Conservation (phyloP, 345 rosid genomes). For the Garcia nutans region DNA sequence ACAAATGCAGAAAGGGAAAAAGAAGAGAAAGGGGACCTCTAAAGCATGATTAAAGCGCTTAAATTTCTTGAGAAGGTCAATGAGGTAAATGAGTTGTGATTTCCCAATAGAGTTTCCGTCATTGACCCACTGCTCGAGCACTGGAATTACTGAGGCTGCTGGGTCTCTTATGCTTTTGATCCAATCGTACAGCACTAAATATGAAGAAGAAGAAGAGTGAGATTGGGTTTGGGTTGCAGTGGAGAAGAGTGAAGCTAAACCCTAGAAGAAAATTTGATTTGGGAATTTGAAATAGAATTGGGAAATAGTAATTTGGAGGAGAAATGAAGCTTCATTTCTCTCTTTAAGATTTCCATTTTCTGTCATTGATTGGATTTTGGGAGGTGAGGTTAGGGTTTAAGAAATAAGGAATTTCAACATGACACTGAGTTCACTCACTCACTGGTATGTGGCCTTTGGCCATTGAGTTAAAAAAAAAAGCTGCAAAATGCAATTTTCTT, state of each 20-base stretch:
- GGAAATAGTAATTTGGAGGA: not conserved
- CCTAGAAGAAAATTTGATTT: not conserved
- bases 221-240: not conserved
- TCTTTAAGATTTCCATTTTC: not conserved
- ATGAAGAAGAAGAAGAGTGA: not conserved
- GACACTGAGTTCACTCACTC: no score
- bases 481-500: no score
- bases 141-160: conserved; percentile 16
- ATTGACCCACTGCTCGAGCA: conserved; percentile 31
- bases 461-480: no score
- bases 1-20: not conserved
- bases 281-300: not conserved
- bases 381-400: no score
- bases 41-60: conserved; percentile 29
- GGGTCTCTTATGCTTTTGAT: conserved; percentile 18
- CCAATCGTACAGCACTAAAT: not conserved
- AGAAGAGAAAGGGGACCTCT: conserved; percentile 13
- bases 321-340: conserved; percentile 8
- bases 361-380: no score
- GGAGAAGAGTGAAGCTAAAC: conserved; percentile 19
- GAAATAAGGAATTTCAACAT: no score
- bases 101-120: conserved; percentile 14
- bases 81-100: conserved; percentile 9
- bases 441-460: no score
- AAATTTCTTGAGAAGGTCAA: not conserved